Evolutionary conservation across 768 basidiomycete genomes (phyloP).

Genomic region (Lactarius sanguifluus): DNA sequence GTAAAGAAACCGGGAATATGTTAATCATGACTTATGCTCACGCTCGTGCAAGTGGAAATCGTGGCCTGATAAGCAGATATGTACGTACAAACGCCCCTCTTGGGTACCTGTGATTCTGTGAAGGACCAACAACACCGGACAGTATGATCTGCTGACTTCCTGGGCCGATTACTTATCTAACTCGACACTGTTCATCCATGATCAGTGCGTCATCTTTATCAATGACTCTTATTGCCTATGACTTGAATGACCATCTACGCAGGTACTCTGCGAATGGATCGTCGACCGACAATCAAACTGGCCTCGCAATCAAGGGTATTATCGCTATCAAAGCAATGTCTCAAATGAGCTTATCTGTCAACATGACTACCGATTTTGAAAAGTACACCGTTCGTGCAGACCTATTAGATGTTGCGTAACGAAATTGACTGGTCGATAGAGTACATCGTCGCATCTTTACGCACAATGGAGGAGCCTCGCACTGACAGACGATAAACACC

Average conservation of each 20-base stretch:
- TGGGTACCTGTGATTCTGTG: not conserved
- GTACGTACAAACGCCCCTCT: constrained; percentile 12
- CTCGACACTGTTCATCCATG: constrained; percentile 50
- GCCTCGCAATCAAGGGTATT: constrained; percentile 70
- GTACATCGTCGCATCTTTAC: not conserved
- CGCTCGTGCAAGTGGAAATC: constrained; percentile 32
- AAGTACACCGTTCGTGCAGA: constrained; percentile 34
- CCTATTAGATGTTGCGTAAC: not conserved
- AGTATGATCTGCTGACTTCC: constrained; percentile 34
- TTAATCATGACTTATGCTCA: constrained; percentile 37
- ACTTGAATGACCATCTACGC: constrained; percentile 5
- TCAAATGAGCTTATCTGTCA: constrained; percentile 43
- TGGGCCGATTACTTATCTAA: constrained; percentile 37
- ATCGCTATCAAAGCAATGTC: constrained; percentile 65
- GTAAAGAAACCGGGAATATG: constrained; percentile 37
- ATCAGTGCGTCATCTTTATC: constrained; percentile 51
- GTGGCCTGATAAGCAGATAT: constrained; percentile 31
- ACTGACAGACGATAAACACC: constrained; percentile 10
- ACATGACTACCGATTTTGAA: constrained; percentile 25
- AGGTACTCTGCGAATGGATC: constrained; percentile 20
- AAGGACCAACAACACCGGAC: not conserved
- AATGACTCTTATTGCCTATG: constrained; percentile 38
- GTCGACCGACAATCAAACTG: constrained; percentile 54
- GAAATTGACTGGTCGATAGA: constrained; percentile 9
- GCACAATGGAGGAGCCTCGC: constrained; percentile 21